A percentile compares a stretch with the other conserved stretches of the same genome.
phyloP scores from a whole-genome alignment of 2,329 filamentous ascomycete species.

The Neodidymelliopsis sp. region DNA sequence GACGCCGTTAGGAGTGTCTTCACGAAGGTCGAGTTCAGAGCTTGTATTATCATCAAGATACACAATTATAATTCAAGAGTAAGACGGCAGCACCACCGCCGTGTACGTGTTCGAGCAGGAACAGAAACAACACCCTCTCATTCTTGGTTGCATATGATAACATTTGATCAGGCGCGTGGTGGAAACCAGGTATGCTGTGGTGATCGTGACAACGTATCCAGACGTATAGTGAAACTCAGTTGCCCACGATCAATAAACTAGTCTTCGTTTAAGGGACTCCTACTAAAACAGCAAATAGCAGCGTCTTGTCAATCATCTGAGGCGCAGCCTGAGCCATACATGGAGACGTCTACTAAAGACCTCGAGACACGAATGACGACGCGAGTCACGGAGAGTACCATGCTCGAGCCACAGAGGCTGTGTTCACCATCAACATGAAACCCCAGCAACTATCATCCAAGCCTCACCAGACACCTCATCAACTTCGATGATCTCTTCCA shows the following conservation, averaged over 20 bases:
- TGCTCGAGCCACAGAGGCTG: constrained; percentile 25
- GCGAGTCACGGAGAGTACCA: neutral
- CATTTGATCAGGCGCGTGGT: too few relatives aligned
- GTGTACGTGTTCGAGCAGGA: too few relatives aligned
- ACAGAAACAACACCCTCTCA: too few relatives aligned
- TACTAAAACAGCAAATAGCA: too few relatives aligned
- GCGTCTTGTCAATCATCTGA: constrained; percentile 1
- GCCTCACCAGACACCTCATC: constrained; percentile 21
- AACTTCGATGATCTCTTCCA: constrained; percentile 12
- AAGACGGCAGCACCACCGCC: too few relatives aligned
- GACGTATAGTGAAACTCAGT: too few relatives aligned
- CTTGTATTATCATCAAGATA: constrained; percentile 10
- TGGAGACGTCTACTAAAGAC: neutral
- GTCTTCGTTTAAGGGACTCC: too few relatives aligned
- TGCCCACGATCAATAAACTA: too few relatives aligned
- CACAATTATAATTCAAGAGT: constrained; percentile 1
- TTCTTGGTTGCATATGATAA: too few relatives aligned
- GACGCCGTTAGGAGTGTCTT: constrained; percentile 10
- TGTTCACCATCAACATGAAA: constrained; percentile 4
- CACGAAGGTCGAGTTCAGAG: neutral
- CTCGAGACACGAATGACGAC: constrained; percentile 15
- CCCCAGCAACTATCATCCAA: constrained; percentile 6
- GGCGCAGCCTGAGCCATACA: constrained; percentile 16
- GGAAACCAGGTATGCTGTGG: too few relatives aligned
- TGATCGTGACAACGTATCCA: too few relatives aligned